These are phyloP conservation scores for Paecilomyces niveus DNA, from an alignment of 2,329 filamentous ascomycete species.

Conservation along the genomic window DNA sequence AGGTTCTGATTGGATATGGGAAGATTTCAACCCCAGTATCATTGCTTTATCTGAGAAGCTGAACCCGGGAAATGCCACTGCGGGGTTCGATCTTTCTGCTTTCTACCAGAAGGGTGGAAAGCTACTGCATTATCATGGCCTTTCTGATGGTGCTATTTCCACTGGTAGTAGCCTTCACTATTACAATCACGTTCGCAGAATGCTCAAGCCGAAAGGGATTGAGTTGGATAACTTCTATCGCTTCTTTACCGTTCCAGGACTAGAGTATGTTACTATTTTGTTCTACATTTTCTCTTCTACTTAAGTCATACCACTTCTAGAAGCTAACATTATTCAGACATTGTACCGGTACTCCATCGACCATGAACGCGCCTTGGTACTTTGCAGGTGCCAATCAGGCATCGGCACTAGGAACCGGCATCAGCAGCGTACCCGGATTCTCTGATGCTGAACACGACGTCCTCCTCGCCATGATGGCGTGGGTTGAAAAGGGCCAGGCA, in stretches of 20 bases:
- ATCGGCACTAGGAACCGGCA: not conserved
- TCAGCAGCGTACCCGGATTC: slow-evolving; percentile 4
- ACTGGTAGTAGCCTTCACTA: slow-evolving; percentile 12
- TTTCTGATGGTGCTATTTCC: slow-evolving; percentile 22
- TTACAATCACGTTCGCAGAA: slow-evolving; percentile 27
- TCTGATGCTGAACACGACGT: slow-evolving; percentile 9
- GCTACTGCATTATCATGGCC: slow-evolving; percentile 36
- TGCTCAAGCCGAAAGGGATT: slow-evolving; percentile 2
- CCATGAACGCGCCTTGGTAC: slow-evolving; percentile 6
- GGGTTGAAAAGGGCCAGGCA: slow-evolving; percentile 13
- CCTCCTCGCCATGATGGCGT: slow-evolving; percentile 11
- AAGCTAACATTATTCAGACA: slow-evolving; percentile 1
- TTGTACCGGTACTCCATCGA: slow-evolving; percentile 1
- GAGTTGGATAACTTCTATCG: slow-evolving; percentile 10
- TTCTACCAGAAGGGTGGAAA: slow-evolving; percentile 40
- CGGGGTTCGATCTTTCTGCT: slow-evolving; percentile 34
- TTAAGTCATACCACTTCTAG: no score
- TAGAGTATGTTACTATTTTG: slow-evolving; percentile 4
- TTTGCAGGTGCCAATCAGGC: slow-evolving; percentile 4
- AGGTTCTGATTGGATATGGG: not conserved
- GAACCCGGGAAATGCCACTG: slow-evolving; percentile 31
- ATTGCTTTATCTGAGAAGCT: slow-evolving; percentile 32
- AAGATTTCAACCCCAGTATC: slow-evolving; percentile 10
- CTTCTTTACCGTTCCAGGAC: slow-evolving; percentile 9
- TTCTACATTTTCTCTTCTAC: not conserved